Evolutionary conservation across 164 flowering plant species (phyloP).

Genomic region (Cinnamomum micranthum): DNA sequence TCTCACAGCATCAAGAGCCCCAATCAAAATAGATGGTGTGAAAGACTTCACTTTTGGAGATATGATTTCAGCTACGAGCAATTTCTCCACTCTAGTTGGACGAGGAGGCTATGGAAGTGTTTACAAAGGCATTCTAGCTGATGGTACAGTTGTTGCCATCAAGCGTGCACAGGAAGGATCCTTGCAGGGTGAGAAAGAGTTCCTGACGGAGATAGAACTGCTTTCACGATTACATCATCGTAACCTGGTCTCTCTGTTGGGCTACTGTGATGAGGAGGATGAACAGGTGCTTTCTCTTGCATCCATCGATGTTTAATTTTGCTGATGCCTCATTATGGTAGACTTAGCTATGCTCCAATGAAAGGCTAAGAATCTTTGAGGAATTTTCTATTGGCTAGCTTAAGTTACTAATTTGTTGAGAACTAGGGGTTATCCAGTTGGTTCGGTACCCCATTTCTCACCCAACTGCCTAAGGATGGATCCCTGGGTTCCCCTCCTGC

Average conservation of each 20-base stretch:
- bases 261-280: constrained; percentile 67
- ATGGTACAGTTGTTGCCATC: constrained; percentile 53
- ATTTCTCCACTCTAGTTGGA: constrained; percentile 58
- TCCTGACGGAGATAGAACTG: constrained; percentile 67
- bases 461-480: too few relatives aligned
- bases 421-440: too few relatives aligned
- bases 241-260: constrained; percentile 63
- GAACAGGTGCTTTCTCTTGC: constrained; percentile 53
- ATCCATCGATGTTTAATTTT: too few relatives aligned
- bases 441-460: too few relatives aligned
- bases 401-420: too few relatives aligned
- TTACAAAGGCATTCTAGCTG: constrained; percentile 51
- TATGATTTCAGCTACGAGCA: constrained; percentile 50
- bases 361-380: too few relatives aligned
- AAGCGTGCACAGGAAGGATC: constrained; percentile 78
- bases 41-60: constrained; percentile 55
- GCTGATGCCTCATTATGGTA: too few relatives aligned
- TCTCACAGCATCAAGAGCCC: constrained; percentile 35
- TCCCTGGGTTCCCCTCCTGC: too few relatives aligned
- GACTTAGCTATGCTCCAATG: too few relatives aligned
- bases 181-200: constrained; percentile 68
- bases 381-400: too few relatives aligned
- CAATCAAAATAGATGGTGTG: constrained; percentile 64
- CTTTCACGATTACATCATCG: constrained; percentile 77
- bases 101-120: constrained; percentile 88